Evolutionary conservation across 805 yeast genomes (phyloP), one percentile per base, ranked within the genome.

Genomic region (Starmerella stigmatis): DNA sequence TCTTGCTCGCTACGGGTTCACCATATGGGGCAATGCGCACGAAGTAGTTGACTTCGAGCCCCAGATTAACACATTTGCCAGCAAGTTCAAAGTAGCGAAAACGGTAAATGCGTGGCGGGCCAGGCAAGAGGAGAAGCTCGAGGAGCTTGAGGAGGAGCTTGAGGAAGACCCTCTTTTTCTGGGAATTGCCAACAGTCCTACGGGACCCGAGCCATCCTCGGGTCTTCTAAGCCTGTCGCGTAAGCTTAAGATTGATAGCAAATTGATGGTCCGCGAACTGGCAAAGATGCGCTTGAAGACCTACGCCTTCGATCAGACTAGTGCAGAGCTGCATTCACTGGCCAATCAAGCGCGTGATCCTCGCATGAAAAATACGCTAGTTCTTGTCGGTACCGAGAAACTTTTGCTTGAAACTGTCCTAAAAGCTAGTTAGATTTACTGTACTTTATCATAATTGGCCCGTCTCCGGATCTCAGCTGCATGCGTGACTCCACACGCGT

Each of bases 1-100:
- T 32, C 60, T 86, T 12, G 75, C 86, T 12, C 71, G 83, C 46
- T 88, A 86, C 59, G 96, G 96, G 1, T 86, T 88, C 59, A 73
- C 79, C 9, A 66, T 73, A 29, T 64, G 68, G 41, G 64, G 65
- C n/a, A 75, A 78, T 51, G 64, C 67, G 1, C 70, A 74, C 55
- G 86, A 81, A 52, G 58, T 70, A 2, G 72, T 81, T 11, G 68
- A 76, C 43, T 58, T 84, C n/a, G 76, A 79, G 1, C 64, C 68
- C 1, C 79, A 76, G 51, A 60, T 77, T 78, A 79, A 71, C 74
- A 65, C 72, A 70, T 39, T 16, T 9, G 41, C 30, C 4, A 16
- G 34, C 11, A 25, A 8, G 15, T 13, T 41, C 20, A 44, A 46
- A 5, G 52, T 45, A 9, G 43, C 19, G 17, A 38, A 37, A 11